Conservation (phyloP, 2,329 filamentous ascomycete species). For the Curvularia sp. region DNA sequence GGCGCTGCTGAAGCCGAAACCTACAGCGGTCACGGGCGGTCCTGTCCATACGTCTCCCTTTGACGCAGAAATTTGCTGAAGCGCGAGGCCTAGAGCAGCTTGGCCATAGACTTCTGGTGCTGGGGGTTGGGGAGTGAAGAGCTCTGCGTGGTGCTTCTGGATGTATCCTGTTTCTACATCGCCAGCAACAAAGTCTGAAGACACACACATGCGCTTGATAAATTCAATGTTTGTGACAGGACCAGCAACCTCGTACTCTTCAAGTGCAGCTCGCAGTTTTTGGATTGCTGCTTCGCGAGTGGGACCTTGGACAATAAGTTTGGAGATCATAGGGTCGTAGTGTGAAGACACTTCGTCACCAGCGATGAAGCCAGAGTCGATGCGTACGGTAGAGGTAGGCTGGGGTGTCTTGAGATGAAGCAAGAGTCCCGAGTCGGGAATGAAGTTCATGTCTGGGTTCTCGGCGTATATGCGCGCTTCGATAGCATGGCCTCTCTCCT, state of each 20-base stretch:
- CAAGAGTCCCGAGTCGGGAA: constrained; percentile 89
- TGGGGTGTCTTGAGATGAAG: constrained; percentile 80
- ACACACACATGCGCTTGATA: constrained; percentile 83
- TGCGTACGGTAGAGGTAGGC: constrained; percentile 75
- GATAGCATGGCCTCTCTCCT: constrained; percentile 81
- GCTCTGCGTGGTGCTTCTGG: constrained; percentile 79
- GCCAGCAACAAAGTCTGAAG: constrained; percentile 81
- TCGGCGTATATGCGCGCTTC: constrained; percentile 98
- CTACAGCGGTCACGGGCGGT: constrained; percentile 51
- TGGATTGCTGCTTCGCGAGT: constrained; percentile 81
- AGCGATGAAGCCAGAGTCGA: constrained; percentile 90
- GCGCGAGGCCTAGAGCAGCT: constrained; percentile 78
- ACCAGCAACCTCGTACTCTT: constrained; percentile 90
- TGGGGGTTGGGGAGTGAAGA: constrained; percentile 71
- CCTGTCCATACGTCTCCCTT: constrained; percentile 53
- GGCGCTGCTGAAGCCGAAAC: constrained; percentile 61
- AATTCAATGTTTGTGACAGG: constrained; percentile 97
- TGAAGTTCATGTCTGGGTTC: constrained; percentile 88
- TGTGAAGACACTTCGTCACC: constrained; percentile 93
- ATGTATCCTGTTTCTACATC: constrained; percentile 97
- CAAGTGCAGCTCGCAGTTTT: constrained; percentile 79
- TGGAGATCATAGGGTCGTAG: constrained; percentile 99
- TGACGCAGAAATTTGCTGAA: constrained; percentile 50
- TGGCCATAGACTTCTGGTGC: constrained; percentile 82
- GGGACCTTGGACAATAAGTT: constrained; percentile 87